Conservation (phyloP, 352 stramenopile genomes). For the Hyaloperonospora brassicae region DNA sequence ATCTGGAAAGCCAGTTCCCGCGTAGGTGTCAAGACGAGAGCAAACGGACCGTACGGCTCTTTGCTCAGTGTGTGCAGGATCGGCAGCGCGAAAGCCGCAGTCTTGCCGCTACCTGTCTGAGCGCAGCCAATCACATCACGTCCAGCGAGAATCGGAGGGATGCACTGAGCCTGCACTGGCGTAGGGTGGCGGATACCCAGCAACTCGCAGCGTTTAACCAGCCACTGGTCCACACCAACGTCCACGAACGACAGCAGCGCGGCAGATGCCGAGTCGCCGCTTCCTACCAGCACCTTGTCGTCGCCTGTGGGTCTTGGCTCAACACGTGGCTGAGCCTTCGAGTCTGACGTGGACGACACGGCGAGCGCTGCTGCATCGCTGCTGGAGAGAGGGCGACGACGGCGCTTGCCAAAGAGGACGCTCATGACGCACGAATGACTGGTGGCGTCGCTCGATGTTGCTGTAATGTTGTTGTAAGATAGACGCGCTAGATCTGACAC, state of each 20-base stretch:
- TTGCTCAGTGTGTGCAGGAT: constrained; percentile 94
- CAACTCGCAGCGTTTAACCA: constrained; percentile 77
- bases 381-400: constrained; percentile 21
- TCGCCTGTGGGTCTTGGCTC: constrained; percentile 3
- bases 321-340: background rate
- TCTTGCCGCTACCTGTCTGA: constrained; percentile 96
- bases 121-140: constrained; percentile 90
- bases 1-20: constrained; percentile 98
- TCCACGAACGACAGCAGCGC: constrained; percentile 76
- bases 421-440: constrained; percentile 34
- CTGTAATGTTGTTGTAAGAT: too few relatives aligned
- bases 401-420: constrained; percentile 67
- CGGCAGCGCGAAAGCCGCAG: constrained; percentile 95
- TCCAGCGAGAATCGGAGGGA: constrained; percentile 84
- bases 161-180: constrained; percentile 86
- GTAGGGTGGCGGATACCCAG: constrained; percentile 84
- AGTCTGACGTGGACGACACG: constrained; percentile 2
- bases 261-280: constrained; percentile 26
- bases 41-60: constrained; percentile 93
- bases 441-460: background rate
- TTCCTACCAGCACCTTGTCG: constrained; percentile 41
- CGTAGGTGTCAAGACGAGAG: constrained; percentile 94
- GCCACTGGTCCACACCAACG: constrained; percentile 80
- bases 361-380: constrained; percentile 4
- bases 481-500: too few relatives aligned